Evolutionary conservation across 2,329 filamentous ascomycete genomes (phyloP), one percentile per base, ranked within the genome.

Genomic region (Colletotrichum sp.): DNA sequence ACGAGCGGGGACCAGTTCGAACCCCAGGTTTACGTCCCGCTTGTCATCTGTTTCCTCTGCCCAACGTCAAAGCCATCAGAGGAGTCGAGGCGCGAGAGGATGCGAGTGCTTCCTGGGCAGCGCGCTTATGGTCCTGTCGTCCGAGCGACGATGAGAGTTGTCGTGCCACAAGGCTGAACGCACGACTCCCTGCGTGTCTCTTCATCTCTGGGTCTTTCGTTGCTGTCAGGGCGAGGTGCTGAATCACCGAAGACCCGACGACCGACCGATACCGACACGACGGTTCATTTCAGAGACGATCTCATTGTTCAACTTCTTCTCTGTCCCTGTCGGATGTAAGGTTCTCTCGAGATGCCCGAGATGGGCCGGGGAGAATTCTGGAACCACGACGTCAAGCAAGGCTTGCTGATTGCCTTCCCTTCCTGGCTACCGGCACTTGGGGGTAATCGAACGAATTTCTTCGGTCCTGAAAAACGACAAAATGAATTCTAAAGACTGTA

Each of bases 21-120:
- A 67, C 8, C 24, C 30, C 36, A 36, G 38, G 43, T 66, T 65
- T 67, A 52, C n/a, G n/a, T 70, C 70, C 66, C 18, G 34, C 21
- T 13, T 74, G 71, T 71, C 67, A 74, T 26, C 34, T 52, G 48
- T 64, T 74, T 64, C 24, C 71, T 72, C 32, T 34, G 18, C 28
- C 38, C 56, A 48, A 70, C 26, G 56, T 72, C 73, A 72, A 21
- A 56, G 61, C 58, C 43, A 32, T 32, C 56, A 62, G 52, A 16
- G 34, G 24, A 62, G 30, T 36, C 69, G n/a, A 21, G 30, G 34
- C n/a, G 16, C 36, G 36, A 58, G 21, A 28, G n/a, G 68, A 71
- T 66, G 52, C 62, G 13, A 71, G 38, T 72, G 55, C 24, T 26
- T 64, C 43, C 43, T 43, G 55, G 56, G 66, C 32, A 15, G n/a